Conservation (phyloP, 108 stramenopile species). For the Nannochloropsis salina region DNA sequence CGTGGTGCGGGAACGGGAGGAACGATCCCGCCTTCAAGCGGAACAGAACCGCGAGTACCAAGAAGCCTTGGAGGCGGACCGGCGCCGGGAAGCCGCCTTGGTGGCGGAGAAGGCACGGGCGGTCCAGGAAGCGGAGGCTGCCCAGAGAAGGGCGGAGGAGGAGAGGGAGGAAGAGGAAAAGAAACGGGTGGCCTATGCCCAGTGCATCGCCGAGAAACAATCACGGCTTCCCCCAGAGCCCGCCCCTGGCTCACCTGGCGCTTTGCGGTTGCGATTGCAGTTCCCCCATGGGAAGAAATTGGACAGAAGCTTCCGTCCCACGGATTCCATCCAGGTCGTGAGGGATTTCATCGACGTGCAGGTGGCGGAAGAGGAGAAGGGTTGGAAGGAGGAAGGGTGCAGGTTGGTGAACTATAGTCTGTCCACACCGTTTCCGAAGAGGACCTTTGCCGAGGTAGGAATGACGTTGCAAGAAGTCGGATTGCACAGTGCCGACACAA, state of each 20-base stretch:
- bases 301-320: background rate
- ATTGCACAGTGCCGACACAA: background rate
- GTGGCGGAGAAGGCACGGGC: constrained; percentile 29
- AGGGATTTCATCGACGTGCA: constrained; percentile 37
- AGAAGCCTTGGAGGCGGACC: constrained; percentile 46
- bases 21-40: constrained; percentile 35
- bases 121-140: background rate
- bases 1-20: constrained; percentile 38
- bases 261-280: constrained; percentile 47
- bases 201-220: constrained; percentile 5
- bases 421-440: constrained; percentile 45
- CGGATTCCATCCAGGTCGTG: constrained; percentile 32
- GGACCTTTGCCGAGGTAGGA: constrained; percentile 25
- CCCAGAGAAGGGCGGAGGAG: constrained; percentile 31
- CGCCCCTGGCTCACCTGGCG: constrained; percentile 21
- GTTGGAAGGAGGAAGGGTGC: constrained; percentile 28
- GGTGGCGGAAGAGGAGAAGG: constrained; percentile 35
- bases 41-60: constrained; percentile 51
- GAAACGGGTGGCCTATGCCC: constrained; percentile 24
- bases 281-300: constrained; percentile 51
- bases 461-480: background rate
- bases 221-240: constrained; percentile 38
- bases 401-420: constrained; percentile 45
- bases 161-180: constrained; percentile 33
- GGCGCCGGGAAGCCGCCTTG: constrained; percentile 36